These are phyloP conservation scores for Trametes cubensis DNA, from an alignment of 768 basidiomycete species.

Conservation along the genomic window DNA sequence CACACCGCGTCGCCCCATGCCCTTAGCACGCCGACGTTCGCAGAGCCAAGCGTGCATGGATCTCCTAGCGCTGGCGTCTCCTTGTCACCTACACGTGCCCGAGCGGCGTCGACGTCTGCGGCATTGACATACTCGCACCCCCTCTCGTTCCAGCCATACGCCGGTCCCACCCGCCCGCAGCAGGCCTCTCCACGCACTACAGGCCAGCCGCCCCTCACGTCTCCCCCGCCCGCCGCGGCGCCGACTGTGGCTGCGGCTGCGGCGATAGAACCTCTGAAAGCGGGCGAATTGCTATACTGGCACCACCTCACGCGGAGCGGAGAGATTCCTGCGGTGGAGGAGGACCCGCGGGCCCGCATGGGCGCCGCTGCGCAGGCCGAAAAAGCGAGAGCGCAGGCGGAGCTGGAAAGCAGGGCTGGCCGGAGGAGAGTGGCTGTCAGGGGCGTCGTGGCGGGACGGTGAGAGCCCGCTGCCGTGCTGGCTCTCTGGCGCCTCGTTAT, in stretches of 20 bases:
- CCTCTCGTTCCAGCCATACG: background rate
- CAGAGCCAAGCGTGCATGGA: background rate
- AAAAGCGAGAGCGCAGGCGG: background rate
- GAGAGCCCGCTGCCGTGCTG: background rate
- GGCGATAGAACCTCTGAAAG: conserved; percentile 40
- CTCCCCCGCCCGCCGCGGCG: background rate
- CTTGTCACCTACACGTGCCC: conserved; percentile 1
- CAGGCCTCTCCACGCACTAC: conserved; percentile 30
- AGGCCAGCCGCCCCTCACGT: conserved; percentile 40
- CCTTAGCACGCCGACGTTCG: background rate
- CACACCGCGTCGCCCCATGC: conserved; percentile 12
- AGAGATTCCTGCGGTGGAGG: conserved; percentile 69
- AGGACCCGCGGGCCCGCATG: conserved; percentile 59
- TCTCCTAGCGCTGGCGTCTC: background rate
- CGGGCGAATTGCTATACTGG: conserved; percentile 73
- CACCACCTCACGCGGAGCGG: conserved; percentile 72
- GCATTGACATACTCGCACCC: conserved; percentile 1
- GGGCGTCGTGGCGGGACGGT: conserved; percentile 5
- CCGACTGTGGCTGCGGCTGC: too few species aligned
- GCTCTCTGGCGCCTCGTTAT: too few species aligned
- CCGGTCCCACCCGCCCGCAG: background rate
- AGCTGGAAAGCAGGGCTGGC: background rate
- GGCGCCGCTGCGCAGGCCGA: conserved; percentile 10
- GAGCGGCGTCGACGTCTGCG: conserved; percentile 17
- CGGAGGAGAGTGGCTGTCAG: background rate